Conservation (phyloP, 2,329 filamentous ascomycete genomes). For the Aquanectria penicillioides region DNA sequence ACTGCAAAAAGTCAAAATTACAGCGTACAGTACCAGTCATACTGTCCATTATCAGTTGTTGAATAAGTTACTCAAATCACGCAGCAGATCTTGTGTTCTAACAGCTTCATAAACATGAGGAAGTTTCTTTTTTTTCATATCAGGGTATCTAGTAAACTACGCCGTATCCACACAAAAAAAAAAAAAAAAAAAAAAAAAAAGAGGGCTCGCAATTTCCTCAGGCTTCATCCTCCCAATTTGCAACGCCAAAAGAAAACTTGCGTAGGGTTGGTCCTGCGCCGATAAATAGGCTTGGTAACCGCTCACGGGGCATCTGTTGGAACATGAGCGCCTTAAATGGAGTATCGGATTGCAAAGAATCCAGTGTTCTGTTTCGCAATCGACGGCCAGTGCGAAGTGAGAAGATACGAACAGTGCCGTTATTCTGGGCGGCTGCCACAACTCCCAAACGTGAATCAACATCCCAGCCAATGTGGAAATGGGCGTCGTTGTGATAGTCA, state of each 20-base stretch:
- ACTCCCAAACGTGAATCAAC: slow-evolving; percentile 57
- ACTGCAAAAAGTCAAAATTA: too few relatives aligned
- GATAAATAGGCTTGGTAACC: slow-evolving; percentile 58
- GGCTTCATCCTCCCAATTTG: slow-evolving; percentile 47
- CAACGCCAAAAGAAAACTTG: slow-evolving; percentile 57
- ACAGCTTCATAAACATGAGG: too few relatives aligned
- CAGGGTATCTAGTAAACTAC: too few relatives aligned
- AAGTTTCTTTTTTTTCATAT: too few relatives aligned
- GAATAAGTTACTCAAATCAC: too few relatives aligned
- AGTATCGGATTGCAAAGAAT: slow-evolving; percentile 30
- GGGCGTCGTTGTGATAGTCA: slow-evolving; percentile 60
- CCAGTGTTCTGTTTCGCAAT: slow-evolving; percentile 45
- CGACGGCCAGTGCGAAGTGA: slow-evolving; percentile 57
- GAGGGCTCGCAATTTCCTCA: too few relatives aligned
- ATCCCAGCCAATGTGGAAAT: slow-evolving; percentile 62
- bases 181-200: too few relatives aligned
- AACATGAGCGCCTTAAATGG: slow-evolving; percentile 59
- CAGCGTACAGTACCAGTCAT: too few relatives aligned
- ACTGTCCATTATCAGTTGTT: too few relatives aligned
- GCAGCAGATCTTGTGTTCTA: too few relatives aligned
- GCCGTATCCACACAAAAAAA: too few relatives aligned
- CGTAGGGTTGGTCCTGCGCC: slow-evolving; percentile 49
- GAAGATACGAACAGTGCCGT: slow-evolving; percentile 59
- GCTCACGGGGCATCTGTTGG: slow-evolving; percentile 55
- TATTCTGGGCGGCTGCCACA: slow-evolving; percentile 64